Evolutionary conservation across 768 basidiomycete genomes (phyloP).

Genomic region (Pleurotus platypus): DNA sequence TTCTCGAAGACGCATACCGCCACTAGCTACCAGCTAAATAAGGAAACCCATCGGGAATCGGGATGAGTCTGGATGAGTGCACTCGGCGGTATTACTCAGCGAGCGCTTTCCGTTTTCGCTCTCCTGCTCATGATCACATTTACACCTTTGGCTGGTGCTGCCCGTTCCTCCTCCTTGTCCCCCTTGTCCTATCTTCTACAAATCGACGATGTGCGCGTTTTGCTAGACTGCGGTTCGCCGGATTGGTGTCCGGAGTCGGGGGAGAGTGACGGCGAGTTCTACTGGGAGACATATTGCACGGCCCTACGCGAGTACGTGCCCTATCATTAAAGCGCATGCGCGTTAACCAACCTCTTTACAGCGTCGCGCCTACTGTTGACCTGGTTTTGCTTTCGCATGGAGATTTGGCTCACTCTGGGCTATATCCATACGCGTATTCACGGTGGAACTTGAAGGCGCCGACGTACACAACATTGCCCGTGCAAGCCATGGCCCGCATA

Average conservation of each 20-base stretch:
- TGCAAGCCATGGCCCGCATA: constrained; percentile 93
- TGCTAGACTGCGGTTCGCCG: constrained; percentile 93
- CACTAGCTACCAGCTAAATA: too few relatives aligned
- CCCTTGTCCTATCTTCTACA: constrained; percentile 87
- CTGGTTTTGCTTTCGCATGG: constrained; percentile 95
- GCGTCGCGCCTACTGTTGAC: constrained; percentile 77
- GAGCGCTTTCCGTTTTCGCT: too few relatives aligned
- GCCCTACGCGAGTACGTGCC: constrained; percentile 61
- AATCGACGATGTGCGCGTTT: constrained; percentile 89
- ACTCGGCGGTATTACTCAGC: too few relatives aligned
- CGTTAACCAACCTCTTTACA: constrained; percentile 22
- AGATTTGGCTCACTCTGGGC: constrained; percentile 81
- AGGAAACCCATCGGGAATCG: too few relatives aligned
- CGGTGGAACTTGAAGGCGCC: constrained; percentile 87
- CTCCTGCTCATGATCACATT: constrained; percentile 79
- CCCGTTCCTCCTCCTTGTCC: constrained; percentile 56
- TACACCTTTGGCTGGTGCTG: constrained; percentile 84
- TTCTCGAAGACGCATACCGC: too few relatives aligned
- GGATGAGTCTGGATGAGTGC: too few relatives aligned
- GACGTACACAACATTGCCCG: constrained; percentile 91
- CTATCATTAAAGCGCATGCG: not conserved
- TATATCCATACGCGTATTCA: constrained; percentile 91
- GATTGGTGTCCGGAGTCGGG: constrained; percentile 71
- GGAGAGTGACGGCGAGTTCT: constrained; percentile 29
- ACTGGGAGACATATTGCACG: constrained; percentile 66